Conservation (phyloP, 148 eudicot species). For the Vaccinium macrocarpon region DNA sequence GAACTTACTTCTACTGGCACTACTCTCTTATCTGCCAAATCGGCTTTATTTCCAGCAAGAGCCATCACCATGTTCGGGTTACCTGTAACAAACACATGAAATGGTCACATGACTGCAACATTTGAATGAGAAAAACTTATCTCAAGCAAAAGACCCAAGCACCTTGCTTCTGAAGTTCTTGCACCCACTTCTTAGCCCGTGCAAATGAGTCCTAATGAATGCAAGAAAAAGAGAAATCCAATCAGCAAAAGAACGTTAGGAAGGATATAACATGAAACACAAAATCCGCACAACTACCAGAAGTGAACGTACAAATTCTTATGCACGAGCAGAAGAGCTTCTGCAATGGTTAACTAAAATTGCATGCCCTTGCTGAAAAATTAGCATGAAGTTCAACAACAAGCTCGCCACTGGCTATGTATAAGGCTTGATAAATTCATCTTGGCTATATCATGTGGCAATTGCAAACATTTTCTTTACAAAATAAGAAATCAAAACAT, state of each 20-base stretch:
- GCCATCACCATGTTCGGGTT: constrained; percentile 97
- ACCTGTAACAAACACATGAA: constrained; percentile 41
- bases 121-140: not conserved
- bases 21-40: constrained; percentile 75
- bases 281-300: not conserved
- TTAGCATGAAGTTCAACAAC: not conserved
- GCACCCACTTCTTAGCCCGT: constrained; percentile 97
- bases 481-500: no score
- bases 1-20: constrained; percentile 77
- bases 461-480: no score
- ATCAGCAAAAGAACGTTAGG: not conserved
- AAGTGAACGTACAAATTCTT: not conserved
- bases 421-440: not conserved
- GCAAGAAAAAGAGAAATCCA: not conserved
- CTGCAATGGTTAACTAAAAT: not conserved
- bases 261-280: not conserved
- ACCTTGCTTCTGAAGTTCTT: constrained; percentile 99
- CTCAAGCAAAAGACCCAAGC: not conserved
- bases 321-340: not conserved
- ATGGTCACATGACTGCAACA: not conserved
- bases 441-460: not conserved
- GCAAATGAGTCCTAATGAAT: constrained; percentile 76
- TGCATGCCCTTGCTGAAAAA: not conserved
- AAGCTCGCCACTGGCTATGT: not conserved
- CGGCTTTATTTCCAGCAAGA: constrained; percentile 92